phyloP scores from a whole-genome alignment of 208 protist species.

The Novymonas esmeraldas region DNA sequence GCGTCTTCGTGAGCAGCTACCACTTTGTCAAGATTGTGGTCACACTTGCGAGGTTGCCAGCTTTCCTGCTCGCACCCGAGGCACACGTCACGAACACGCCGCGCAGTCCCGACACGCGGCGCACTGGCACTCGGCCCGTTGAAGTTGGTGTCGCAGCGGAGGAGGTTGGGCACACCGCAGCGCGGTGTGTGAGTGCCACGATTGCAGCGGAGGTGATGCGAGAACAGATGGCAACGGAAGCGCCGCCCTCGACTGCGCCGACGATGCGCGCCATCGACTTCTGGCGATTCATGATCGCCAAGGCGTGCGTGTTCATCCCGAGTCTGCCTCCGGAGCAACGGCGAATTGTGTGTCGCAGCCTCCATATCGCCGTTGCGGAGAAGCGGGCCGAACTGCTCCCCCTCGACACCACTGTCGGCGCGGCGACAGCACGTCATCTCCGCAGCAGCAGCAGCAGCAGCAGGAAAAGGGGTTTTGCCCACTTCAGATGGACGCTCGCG shows the following conservation, averaged over 20 bases:
- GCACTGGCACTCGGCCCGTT: background rate
- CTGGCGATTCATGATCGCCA: slow-evolving; percentile 78
- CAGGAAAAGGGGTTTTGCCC: background rate
- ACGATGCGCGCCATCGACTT: slow-evolving; percentile 50
- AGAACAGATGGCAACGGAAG: slow-evolving; percentile 13
- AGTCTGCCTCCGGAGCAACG: slow-evolving; percentile 47
- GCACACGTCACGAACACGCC: slow-evolving; percentile 17
- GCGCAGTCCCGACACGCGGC: slow-evolving; percentile 1
- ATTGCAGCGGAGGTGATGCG: slow-evolving; percentile 3
- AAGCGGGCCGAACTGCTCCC: slow-evolving; percentile 38
- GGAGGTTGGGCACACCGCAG: background rate
- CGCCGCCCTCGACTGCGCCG: slow-evolving; percentile 4
- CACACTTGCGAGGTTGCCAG: slow-evolving; percentile 59
- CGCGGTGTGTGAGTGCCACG: slow-evolving; percentile 5
- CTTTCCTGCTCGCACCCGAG: slow-evolving; percentile 42
- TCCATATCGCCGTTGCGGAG: slow-evolving; percentile 52
- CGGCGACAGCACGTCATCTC: background rate
- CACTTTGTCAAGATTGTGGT: slow-evolving; percentile 80
- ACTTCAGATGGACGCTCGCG: slow-evolving; percentile 1
- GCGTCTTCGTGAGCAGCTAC: slow-evolving; percentile 63
- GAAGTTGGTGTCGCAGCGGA: background rate
- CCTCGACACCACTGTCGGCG: background rate
- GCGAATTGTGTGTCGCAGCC: slow-evolving; percentile 39
- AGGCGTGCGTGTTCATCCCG: slow-evolving; percentile 80
- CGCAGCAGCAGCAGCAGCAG: background rate